Evolutionary conservation across 352 stramenopile species (phyloP).

Genomic region (Phytophthora pinifolia): DNA sequence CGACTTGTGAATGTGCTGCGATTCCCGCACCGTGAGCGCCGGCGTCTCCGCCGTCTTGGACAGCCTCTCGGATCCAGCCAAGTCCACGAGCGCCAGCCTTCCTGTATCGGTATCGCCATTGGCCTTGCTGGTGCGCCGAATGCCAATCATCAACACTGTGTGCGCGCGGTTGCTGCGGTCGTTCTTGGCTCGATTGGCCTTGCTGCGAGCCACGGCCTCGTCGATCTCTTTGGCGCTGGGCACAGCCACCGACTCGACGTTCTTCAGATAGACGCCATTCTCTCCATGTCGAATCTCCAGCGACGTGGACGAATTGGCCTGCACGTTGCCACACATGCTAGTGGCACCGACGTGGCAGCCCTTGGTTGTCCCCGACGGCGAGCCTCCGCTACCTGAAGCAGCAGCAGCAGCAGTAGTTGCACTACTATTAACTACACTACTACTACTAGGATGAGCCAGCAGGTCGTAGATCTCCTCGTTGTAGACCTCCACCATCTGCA

Average conservation of each 20-base stretch:
- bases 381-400: conserved; percentile 10
- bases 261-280: conserved; percentile 67
- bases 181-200: conserved; percentile 30
- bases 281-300: conserved; percentile 79
- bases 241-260: conserved; percentile 47
- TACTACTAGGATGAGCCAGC: conserved; percentile 25
- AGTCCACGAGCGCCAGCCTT: conserved; percentile 70
- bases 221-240: conserved; percentile 39
- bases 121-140: conserved; percentile 47
- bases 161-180: conserved; percentile 62
- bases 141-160: conserved; percentile 58
- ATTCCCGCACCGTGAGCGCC: conserved; percentile 48
- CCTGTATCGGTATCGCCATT: conserved; percentile 44
- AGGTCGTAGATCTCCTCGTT: conserved; percentile 88
- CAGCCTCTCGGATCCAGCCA: conserved; percentile 77
- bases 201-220: conserved; percentile 38
- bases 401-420: conserved; percentile 2
- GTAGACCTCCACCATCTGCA: conserved; percentile 86
- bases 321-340: conserved; percentile 32
- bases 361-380: conserved; percentile 51
- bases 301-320: conserved; percentile 16
- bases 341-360: conserved; percentile 55
- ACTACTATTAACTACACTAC: not conserved
- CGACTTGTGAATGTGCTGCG: conserved; percentile 84
- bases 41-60: conserved; percentile 47